These are phyloP conservation scores for Paragyromitra xinjiangensis DNA, from an alignment of 495 filamentous ascomycete genomes.

Conservation along the genomic window DNA sequence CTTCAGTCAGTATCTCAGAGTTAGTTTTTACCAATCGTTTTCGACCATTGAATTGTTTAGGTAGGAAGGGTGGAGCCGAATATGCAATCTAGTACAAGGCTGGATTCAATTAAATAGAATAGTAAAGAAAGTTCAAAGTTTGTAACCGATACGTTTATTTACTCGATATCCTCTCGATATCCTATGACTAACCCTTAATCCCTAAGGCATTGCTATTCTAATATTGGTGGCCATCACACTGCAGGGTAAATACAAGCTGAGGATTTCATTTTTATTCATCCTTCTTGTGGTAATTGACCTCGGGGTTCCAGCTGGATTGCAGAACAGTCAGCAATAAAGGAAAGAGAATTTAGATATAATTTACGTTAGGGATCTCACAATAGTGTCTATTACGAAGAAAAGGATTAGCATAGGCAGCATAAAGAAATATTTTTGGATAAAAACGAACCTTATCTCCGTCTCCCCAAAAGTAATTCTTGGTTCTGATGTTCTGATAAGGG, in stretches of 20 bases:
- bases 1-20: neutral
- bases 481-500: conserved; percentile 91
- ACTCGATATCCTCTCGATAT: conserved; percentile 27
- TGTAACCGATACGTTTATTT: conserved; percentile 38
- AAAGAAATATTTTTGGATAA: neutral
- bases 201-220: conserved; percentile 29
- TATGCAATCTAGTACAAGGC: neutral
- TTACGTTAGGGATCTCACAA: conserved; percentile 67
- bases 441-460: conserved; percentile 86
- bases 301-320: conserved; percentile 81
- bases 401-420: conserved; percentile 57
- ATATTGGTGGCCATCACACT: neutral
- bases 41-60: no score
- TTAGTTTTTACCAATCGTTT: neutral
- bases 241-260: neutral
- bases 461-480: conserved; percentile 90
- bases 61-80: neutral
- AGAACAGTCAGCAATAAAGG: conserved; percentile 26
- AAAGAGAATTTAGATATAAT: neutral
- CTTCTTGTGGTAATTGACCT: conserved; percentile 95
- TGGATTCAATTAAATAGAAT: neutral
- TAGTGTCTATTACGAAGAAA: conserved; percentile 61
- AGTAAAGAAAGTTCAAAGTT: conserved; percentile 1
- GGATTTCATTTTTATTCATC: conserved; percentile 65
- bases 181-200: neutral